phyloP scores from a whole-genome alignment of 2,329 filamentous ascomycete genomes.

The Septoria linicola region DNA sequence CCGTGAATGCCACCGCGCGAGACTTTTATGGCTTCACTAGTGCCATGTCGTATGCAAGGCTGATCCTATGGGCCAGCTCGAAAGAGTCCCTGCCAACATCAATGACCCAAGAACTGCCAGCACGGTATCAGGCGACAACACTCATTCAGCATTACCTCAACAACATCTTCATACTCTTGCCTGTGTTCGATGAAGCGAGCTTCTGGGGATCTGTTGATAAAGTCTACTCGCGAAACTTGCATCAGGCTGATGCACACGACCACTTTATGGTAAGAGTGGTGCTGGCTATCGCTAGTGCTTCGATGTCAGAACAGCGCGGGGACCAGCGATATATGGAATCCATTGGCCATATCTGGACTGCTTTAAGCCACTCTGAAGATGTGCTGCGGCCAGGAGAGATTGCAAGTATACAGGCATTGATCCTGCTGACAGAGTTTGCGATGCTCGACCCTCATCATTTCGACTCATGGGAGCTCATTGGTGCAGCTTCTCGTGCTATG shows the following conservation, averaged over 20 bases:
- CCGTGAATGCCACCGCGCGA: constrained; percentile 89
- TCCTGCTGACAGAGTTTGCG: constrained; percentile 84
- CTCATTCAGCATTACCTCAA: constrained; percentile 81
- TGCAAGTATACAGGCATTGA: constrained; percentile 79
- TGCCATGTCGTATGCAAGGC: constrained; percentile 87
- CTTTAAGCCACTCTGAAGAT: constrained; percentile 74
- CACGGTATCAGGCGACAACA: constrained; percentile 64
- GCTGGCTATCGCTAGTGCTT: constrained; percentile 74
- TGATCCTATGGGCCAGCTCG: constrained; percentile 79
- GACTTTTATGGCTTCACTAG: constrained; percentile 88
- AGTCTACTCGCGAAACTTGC: constrained; percentile 69
- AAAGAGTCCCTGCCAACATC: constrained; percentile 69
- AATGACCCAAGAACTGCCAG: constrained; percentile 62
- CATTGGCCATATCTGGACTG: constrained; percentile 61
- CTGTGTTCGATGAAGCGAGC: constrained; percentile 76
- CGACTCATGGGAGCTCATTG: constrained; percentile 90
- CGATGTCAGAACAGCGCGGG: constrained; percentile 65
- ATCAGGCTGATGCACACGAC: constrained; percentile 65
- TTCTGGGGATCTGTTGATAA: constrained; percentile 78
- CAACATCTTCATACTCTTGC: constrained; percentile 76
- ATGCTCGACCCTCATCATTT: constrained; percentile 89
- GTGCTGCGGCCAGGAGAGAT: constrained; percentile 83
- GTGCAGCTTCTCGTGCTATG: constrained; percentile 81
- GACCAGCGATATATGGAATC: constrained; percentile 64
- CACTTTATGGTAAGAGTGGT: constrained; percentile 88